These are phyloP conservation scores for Cryptococcus deneoformans DNA, from an alignment of 1,284 basidiomycete genomes.

Conservation along the genomic window DNA sequence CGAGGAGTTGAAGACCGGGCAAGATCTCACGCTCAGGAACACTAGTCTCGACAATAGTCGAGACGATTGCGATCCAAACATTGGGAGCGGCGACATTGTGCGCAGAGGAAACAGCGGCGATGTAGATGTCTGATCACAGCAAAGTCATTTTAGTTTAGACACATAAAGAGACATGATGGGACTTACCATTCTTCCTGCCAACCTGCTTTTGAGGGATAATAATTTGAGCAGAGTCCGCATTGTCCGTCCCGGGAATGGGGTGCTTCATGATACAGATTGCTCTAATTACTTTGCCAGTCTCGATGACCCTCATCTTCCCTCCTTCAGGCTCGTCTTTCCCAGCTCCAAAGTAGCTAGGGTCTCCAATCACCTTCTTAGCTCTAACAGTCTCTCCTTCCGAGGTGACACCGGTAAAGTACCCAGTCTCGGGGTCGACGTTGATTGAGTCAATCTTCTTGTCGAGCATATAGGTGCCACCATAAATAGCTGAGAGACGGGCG, in stretches of 20 bases:
- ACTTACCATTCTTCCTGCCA: conserved; percentile 81
- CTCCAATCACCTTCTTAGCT: conserved; percentile 97
- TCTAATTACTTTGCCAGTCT: conserved; percentile 92
- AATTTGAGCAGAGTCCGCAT: conserved; percentile 92
- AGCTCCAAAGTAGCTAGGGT: conserved; percentile 94
- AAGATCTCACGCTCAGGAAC: conserved; percentile 89
- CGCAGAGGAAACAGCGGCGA: conserved; percentile 93
- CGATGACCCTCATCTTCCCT: conserved; percentile 81
- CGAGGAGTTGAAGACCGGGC: conserved; percentile 88
- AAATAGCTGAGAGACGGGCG: conserved; percentile 96
- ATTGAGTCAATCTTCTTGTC: conserved; percentile 94
- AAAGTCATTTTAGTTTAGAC: not conserved
- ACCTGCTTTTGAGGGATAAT: conserved; percentile 99
- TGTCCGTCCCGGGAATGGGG: conserved; percentile 96
- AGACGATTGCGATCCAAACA: conserved; percentile 94
- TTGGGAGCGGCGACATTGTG: conserved; percentile 98
- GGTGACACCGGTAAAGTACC: conserved; percentile 91
- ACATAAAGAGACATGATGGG: not conserved
- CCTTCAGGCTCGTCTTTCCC: conserved; percentile 57
- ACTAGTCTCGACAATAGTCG: conserved; percentile 95
- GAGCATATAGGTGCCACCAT: conserved; percentile 99
- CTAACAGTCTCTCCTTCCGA: conserved; percentile 90
- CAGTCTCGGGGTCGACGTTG: conserved; percentile 70
- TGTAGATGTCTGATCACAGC: conserved; percentile 80
- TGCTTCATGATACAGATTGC: conserved; percentile 99